These are phyloP conservation scores for Dothiorella sarmentorum DNA, from an alignment of 2,329 filamentous ascomycete genomes.

Conservation along the genomic window DNA sequence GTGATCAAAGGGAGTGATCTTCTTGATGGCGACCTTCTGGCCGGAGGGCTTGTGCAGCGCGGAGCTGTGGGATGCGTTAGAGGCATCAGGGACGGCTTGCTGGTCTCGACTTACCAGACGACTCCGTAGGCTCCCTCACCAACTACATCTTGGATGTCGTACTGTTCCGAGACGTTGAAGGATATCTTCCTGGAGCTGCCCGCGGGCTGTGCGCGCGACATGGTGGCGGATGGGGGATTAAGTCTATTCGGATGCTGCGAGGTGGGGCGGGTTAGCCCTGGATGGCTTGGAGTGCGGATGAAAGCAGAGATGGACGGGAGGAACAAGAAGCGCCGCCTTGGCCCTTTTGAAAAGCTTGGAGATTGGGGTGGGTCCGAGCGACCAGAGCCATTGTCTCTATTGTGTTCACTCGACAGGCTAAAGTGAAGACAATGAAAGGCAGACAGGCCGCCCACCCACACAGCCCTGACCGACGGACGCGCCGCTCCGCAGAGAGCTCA, in stretches of 20 bases:
- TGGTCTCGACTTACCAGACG: slow-evolving; percentile 70
- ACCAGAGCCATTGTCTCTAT: slow-evolving; percentile 18
- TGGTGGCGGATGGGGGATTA: slow-evolving; percentile 23
- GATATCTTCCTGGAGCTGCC: slow-evolving; percentile 82
- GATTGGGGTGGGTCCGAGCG: slow-evolving; percentile 12
- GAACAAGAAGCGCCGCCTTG: background rate
- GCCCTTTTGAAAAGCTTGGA: slow-evolving; percentile 5
- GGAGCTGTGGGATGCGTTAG: slow-evolving; percentile 60
- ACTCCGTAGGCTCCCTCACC: slow-evolving; percentile 98
- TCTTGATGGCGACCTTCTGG: slow-evolving; percentile 99
- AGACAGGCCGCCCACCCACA: background rate
- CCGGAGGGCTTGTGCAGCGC: slow-evolving; percentile 96
- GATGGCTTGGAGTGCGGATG: background rate
- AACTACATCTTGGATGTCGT: slow-evolving; percentile 99
- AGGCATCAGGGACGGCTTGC: slow-evolving; percentile 19
- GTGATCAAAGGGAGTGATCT: slow-evolving; percentile 98
- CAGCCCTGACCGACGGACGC: background rate
- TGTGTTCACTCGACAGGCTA: slow-evolving; percentile 10
- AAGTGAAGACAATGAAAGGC: slow-evolving; percentile 15
- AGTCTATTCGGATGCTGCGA: slow-evolving; percentile 6
- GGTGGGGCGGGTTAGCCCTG: background rate
- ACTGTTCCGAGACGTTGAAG: slow-evolving; percentile 99
- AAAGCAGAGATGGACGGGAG: background rate
- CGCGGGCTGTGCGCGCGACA: slow-evolving; percentile 36
- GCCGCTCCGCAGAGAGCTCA: slow-evolving; percentile 8